Base-by-base conservation (phyloP, 2,329 filamentous ascomycete species). In the Fusarium stilboides region DNA sequence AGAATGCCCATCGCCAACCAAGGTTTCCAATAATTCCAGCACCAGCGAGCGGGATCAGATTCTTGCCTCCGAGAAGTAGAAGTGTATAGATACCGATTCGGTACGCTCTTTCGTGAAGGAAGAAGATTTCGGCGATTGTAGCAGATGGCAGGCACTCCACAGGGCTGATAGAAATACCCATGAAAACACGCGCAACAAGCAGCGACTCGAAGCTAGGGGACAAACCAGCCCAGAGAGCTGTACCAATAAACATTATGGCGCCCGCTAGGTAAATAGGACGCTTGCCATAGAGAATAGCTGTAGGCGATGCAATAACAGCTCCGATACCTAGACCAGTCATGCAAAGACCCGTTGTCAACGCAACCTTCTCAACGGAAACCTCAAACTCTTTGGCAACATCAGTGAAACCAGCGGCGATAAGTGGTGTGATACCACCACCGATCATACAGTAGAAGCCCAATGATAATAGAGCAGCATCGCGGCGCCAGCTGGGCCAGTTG, bases 51-150 rank as follows among this genome's bases (percentile, higher is more conserved):
- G 95, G 95, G 5, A 97, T 86, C 65, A 98, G 78, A 72, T 98
- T 98, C 84, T 98, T 97, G 42, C 94, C 94, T 17, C 94, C 92
- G 0, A 98, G 86, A 13, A 98, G 85, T 6, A 98, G 83, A n/a
- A 98, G 81, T 0, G 94, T 97, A 77, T 98, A 98, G 22, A 98
- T 94, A 13, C 95, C 95, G 44, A 98, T 89, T 5, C 94, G 91
- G 77, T 94, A 98, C 0, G 94, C 94, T 61, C 94, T 87, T 80
- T 98, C 94, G 74, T 98, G 95, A 20, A 98, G 84, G 76, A 97
- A 98, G 82, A 94, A 98, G 62, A 98, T 97, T 79, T 98, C 95
- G 5, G 94, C 94, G 73, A 98, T 94, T 0, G 94, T 97, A 14
- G 94, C 94, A 6, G 42, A 44, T 17, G 47, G 47, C 8, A 51